Base-by-base conservation (phyloP, 2,329 filamentous ascomycete species). In the Aspergillus cejpii region DNA sequence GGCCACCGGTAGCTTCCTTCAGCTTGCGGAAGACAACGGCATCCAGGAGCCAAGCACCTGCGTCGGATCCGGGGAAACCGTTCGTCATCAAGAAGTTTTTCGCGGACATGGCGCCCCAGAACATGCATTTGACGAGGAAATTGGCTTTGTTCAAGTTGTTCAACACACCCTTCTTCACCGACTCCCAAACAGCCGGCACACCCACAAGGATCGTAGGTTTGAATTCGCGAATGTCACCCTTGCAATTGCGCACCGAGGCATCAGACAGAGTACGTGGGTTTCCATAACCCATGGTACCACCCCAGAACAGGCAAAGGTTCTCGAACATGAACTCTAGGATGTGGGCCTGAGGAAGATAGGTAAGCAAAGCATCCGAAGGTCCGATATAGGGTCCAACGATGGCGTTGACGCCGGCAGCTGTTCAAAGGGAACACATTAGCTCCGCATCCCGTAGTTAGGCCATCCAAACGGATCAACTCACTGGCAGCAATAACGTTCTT, bases 281-380 rank as follows among this genome's bases (percentile, higher is more conserved):
- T 49, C 91, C 92, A 66, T 97, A 97, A 46, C 92, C 92, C 73
- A 98, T 83, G 24, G 85, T 90, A 56, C 84, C 90, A 56, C 92
- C 92, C 75, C 91, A 87, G 70, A 83, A 92, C 49, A 98, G 70
- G 47, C 85, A 87, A 6, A 91, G 75, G 65, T 94, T 96, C 71
- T 98, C 92, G 54, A 98, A 87, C 47, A 91, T 85, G 68, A 95
- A 92, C 68, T 98, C 92, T 59, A 98, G 82, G 59, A 97, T 97
- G 64, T 98, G 92, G 2, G 92, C 90, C 42, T 94, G 82, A 1
- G 92, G 92, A 11, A 98, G 80, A 67, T 97, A 98, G 17, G 90
- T 88, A 37, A 98, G 78, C 34, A 97, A 75, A 37, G 79, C 78
- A 57, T 98, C 92, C 37, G 78, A 80, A 46, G 84, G 81, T 48